Conservation (phyloP, 2,329 filamentous ascomycete genomes). For the Aspergillus intermedius region DNA sequence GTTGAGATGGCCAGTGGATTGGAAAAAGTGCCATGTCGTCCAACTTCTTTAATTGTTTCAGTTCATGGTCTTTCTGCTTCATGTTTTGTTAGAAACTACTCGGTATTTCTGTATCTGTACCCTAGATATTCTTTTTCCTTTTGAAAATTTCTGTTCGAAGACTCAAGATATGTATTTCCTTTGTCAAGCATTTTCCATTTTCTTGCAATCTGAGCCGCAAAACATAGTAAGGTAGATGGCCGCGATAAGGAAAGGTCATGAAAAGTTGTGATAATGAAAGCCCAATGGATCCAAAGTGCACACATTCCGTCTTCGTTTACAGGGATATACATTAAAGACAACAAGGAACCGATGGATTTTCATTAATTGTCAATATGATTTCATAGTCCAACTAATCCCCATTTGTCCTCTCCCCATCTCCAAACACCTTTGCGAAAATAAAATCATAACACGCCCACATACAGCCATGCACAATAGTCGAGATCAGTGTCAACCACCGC, state of each 20-base stretch:
- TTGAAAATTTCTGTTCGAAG: slow-evolving; percentile 34
- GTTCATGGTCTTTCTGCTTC: slow-evolving; percentile 22
- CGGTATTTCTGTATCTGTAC: slow-evolving; percentile 38
- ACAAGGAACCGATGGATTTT: neutral
- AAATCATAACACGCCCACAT: slow-evolving; percentile 62
- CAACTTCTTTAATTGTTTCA: slow-evolving; percentile 18
- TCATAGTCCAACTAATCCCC: slow-evolving; percentile 10
- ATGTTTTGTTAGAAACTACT: slow-evolving; percentile 35
- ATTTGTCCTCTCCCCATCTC: slow-evolving; percentile 71
- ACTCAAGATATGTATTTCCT: slow-evolving; percentile 34
- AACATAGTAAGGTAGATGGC: neutral
- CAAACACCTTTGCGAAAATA: slow-evolving; percentile 62
- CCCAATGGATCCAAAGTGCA: neutral
- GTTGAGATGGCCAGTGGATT: slow-evolving; percentile 17
- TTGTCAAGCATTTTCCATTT: slow-evolving; percentile 10
- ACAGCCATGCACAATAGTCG: slow-evolving; percentile 48
- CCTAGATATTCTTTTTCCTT: slow-evolving; percentile 37
- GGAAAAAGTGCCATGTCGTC: slow-evolving; percentile 19
- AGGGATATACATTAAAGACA: too few relatives aligned
- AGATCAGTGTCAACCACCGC: slow-evolving; percentile 54
- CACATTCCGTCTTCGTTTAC: too few relatives aligned
- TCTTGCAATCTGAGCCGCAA: neutral
- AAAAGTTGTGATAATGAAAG: too few relatives aligned
- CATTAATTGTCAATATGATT: slow-evolving; percentile 1
- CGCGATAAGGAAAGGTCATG: too few relatives aligned